A percentile compares a stretch with the other conserved stretches of the same genome.
Evolutionary conservation across 257 asterid species (phyloP).

Genomic region (Solanum rostratum): DNA sequence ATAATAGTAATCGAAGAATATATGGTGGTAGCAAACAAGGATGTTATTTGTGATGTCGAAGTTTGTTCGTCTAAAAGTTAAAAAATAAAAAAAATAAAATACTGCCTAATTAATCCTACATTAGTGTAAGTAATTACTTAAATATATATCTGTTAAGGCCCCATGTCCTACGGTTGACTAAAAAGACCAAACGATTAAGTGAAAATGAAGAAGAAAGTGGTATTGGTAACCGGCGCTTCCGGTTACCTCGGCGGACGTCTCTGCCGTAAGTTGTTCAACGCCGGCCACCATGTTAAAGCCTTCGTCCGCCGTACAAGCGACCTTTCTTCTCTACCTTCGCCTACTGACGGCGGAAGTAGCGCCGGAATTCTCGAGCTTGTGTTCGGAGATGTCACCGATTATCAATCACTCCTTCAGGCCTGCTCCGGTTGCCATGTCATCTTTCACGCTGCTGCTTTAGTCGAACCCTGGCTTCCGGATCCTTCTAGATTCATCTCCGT

Average conservation of each 20-base stretch:
- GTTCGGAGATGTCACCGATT: conserved; percentile 84
- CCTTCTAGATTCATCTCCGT: conserved; percentile 54
- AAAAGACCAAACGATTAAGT: background rate
- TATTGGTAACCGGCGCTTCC: conserved; percentile 86
- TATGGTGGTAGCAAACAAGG: no score
- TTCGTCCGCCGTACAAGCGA: conserved; percentile 86
- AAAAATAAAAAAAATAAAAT: no score
- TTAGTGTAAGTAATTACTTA: no score
- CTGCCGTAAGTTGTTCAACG: conserved; percentile 52
- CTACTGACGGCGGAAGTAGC: conserved; percentile 18
- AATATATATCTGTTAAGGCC: no score
- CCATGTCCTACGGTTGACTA: background rate
- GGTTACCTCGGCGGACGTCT: conserved; percentile 92
- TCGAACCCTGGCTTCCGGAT: conserved; percentile 94
- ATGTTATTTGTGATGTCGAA: no score
- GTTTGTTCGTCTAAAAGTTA: no score
- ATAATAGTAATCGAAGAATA: no score
- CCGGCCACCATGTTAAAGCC: conserved; percentile 69
- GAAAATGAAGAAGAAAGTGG: conserved; percentile 37
- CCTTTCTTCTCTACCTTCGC: conserved; percentile 44
- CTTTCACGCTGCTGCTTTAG: conserved; percentile 86
- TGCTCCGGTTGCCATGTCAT: conserved; percentile 65
- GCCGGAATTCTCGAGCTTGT: conserved; percentile 47
- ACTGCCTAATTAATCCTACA: no score
- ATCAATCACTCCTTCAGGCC: conserved; percentile 58